A percentile compares a stretch with the other conserved stretches of the same genome.
Evolutionary conservation across 768 basidiomycete genomes (phyloP).

Genomic region (Hericium rajendrae): DNA sequence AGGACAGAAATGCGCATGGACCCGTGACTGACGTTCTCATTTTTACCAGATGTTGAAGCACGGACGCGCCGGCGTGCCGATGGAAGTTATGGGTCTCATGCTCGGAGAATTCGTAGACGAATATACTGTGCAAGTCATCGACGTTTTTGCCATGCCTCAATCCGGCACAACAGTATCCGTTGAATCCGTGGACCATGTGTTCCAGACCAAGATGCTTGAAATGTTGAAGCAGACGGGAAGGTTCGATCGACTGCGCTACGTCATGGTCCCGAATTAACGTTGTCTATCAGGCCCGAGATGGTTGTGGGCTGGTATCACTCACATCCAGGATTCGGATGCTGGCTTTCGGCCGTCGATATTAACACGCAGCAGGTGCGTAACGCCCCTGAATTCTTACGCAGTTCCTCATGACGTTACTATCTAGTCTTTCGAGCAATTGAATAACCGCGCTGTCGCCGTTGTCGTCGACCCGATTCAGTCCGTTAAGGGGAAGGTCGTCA

Average conservation of each 20-base stretch:
- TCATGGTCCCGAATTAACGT: neutral
- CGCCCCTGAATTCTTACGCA: slow-evolving; percentile 1
- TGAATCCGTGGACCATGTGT: slow-evolving; percentile 97
- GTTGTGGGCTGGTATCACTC: slow-evolving; percentile 99
- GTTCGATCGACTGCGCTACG: slow-evolving; percentile 34
- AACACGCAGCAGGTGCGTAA: slow-evolving; percentile 87
- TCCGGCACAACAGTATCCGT: slow-evolving; percentile 96
- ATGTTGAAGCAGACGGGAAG: slow-evolving; percentile 99
- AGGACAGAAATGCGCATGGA: neutral
- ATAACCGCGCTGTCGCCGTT: slow-evolving; percentile 89
- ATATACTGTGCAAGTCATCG: slow-evolving; percentile 88
- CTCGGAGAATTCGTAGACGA: slow-evolving; percentile 98
- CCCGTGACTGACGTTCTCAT: slow-evolving; percentile 1
- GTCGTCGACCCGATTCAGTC: slow-evolving; percentile 99
- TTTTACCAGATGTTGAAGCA: slow-evolving; percentile 89
- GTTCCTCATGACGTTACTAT: neutral
- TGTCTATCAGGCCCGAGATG: slow-evolving; percentile 68
- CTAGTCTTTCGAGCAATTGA: slow-evolving; percentile 93
- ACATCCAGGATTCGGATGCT: slow-evolving; percentile 98
- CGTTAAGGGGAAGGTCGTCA: slow-evolving; percentile 97
- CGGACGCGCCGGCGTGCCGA: slow-evolving; percentile 95
- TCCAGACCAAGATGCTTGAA: slow-evolving; percentile 96
- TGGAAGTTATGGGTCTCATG: slow-evolving; percentile 99
- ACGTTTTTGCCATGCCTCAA: slow-evolving; percentile 99
- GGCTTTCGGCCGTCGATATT: slow-evolving; percentile 97